These are phyloP conservation scores for Rhizoctonia solani DNA, from an alignment of 1,284 basidiomycete genomes.

Conservation along the genomic window DNA sequence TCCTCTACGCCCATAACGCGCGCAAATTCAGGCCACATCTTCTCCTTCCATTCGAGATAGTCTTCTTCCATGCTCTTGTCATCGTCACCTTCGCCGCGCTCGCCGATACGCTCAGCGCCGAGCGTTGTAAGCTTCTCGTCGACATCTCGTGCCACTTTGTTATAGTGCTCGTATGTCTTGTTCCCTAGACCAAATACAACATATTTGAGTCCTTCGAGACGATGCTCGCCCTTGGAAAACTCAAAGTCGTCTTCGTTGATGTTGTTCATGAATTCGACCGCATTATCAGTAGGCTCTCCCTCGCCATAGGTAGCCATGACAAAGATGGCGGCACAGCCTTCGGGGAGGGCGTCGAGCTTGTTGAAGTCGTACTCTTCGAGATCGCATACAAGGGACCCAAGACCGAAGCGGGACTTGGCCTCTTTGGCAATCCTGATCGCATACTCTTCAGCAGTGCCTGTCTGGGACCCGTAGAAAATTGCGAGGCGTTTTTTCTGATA, in stretches of 20 bases:
- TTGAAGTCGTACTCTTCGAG: slow-evolving; percentile 98
- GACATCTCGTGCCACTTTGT: slow-evolving; percentile 81
- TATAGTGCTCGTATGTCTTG: slow-evolving; percentile 95
- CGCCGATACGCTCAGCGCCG: slow-evolving; percentile 86
- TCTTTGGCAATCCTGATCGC: slow-evolving; percentile 92
- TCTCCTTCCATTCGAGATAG: slow-evolving; percentile 99
- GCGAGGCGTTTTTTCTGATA: slow-evolving; percentile 88
- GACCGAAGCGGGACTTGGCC: slow-evolving; percentile 90
- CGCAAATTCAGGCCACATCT: slow-evolving; percentile 91
- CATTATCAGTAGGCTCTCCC: slow-evolving; percentile 98
- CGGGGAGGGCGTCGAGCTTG: slow-evolving; percentile 88
- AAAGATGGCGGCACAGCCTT: slow-evolving; percentile 86
- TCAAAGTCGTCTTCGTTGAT: slow-evolving; percentile 83
- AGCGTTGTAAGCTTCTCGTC: slow-evolving; percentile 77
- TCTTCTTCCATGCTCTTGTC: slow-evolving; percentile 99
- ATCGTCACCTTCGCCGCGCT: slow-evolving; percentile 95
- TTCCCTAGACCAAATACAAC: slow-evolving; percentile 96
- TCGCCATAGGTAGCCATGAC: slow-evolving; percentile 99
- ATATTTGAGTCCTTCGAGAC: slow-evolving; percentile 87
- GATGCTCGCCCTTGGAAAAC: slow-evolving; percentile 79
- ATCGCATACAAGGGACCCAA: slow-evolving; percentile 91
- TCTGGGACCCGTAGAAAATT: slow-evolving; percentile 96
- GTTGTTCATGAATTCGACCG: slow-evolving; percentile 93
- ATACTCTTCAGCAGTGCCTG: slow-evolving; percentile 95
- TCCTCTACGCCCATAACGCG: slow-evolving; percentile 86